Base-by-base conservation (phyloP, 805 yeast species). In the Lachancea fermentati region DNA sequence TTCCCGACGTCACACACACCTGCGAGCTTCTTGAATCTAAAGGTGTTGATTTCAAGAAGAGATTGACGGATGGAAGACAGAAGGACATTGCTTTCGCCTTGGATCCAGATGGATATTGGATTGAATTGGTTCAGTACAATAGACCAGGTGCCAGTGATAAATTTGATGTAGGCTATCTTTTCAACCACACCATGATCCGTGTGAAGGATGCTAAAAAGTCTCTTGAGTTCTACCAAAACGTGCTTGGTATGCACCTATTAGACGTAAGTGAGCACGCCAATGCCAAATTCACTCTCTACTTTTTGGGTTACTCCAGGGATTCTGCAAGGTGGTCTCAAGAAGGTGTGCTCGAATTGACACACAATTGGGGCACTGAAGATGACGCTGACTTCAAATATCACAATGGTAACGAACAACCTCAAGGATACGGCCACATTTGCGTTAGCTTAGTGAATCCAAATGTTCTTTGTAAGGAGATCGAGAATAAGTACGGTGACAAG, bases 101-200 rank as follows among this genome's bases (percentile, higher is more conserved):
- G 51, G 98, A 93, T 57, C 97, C 97, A 5, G 91, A 91, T 65
- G 93, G 93, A 53, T 93, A 93, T 68, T 91, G 98, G 98, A 76
- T 91, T 54, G 98, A 91, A 70, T 67, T 91, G 55, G 76, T 91
- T 50, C 79, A 78, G 55, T 80, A 76, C 51, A 70, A 66, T 14
- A 46, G 50, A 30, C 29, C 36, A 7, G 37, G 13, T n/a, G 46
- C 47, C 7, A 44, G 38, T 7, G 54, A 49, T 16, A 32, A 34
- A 4, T 36, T 28, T 7, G 42, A 42, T 18, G 30, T 45, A 18
- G 60, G 61, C 19, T 55, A 58, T 43, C 54, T 56, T 36, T 75
- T 91, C 63, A 89, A 91, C 67, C 97, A 91, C 65, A 68, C 93
- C 4, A 91, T 93, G 98, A 75, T 91, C 50, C 78, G 98, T 55